Evolutionary conservation across 2,329 filamentous ascomycete genomes (phyloP).

Genomic region (Xylariaceae sp.): DNA sequence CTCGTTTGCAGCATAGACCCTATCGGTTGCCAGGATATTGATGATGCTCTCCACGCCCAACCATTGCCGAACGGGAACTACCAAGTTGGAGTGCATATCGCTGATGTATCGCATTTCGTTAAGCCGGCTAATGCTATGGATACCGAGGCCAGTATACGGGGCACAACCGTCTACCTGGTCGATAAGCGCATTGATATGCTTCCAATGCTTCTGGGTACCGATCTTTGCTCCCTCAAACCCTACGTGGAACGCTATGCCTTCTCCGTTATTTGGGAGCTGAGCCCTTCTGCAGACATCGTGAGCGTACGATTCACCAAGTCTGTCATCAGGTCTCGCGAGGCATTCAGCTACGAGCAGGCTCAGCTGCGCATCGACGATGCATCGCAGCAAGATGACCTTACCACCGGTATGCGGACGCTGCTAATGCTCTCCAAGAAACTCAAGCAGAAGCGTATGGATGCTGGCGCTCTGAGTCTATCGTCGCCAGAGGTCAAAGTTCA

Average conservation of each 20-base stretch:
- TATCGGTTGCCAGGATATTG: constrained; percentile 93
- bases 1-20: constrained; percentile 97
- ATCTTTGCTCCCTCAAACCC: constrained; percentile 93
- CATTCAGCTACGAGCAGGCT: constrained; percentile 96
- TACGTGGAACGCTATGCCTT: constrained; percentile 94
- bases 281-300: constrained; percentile 78
- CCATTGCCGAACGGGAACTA: constrained; percentile 86
- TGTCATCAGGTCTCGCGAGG: constrained; percentile 92
- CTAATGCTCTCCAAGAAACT: constrained; percentile 88
- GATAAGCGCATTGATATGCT: constrained; percentile 99
- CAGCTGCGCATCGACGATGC: constrained; percentile 89
- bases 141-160: constrained; percentile 84
- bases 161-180: constrained; percentile 94
- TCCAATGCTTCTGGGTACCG: constrained; percentile 90
- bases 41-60: constrained; percentile 89
- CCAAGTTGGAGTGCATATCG: constrained; percentile 96
- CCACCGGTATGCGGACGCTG: constrained; percentile 80
- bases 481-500: constrained; percentile 98
- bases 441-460: constrained; percentile 92
- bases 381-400: constrained; percentile 84
- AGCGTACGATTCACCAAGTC: constrained; percentile 91
- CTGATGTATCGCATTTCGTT: constrained; percentile 98
- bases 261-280: constrained; percentile 84
- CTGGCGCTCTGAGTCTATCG: constrained; percentile 88
- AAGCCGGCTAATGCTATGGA: constrained; percentile 98